Evolutionary conservation across 1,284 basidiomycete species (phyloP).

Genomic region (Lignosus rhinocerotis): DNA sequence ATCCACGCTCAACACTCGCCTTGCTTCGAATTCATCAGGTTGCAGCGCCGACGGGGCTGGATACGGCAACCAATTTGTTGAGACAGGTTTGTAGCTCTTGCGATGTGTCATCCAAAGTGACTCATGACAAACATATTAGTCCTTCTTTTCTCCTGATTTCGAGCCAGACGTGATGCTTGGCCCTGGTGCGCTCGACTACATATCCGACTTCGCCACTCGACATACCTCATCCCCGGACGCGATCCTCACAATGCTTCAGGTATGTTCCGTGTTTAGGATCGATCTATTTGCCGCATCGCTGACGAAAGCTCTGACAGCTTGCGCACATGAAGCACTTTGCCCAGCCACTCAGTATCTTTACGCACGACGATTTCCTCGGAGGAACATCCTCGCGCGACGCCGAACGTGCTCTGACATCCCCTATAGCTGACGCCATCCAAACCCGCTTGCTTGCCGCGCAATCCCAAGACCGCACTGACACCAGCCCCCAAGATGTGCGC

Average conservation of each 20-base stretch:
- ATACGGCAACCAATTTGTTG: slow-evolving; percentile 52
- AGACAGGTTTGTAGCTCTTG: slow-evolving; percentile 40
- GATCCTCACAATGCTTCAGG: slow-evolving; percentile 60
- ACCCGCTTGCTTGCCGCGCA: slow-evolving; percentile 30
- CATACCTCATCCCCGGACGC: slow-evolving; percentile 58
- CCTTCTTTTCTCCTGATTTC: slow-evolving; percentile 62
- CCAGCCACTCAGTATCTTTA: slow-evolving; percentile 54
- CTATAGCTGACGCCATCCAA: slow-evolving; percentile 45
- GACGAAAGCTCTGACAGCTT: slow-evolving; percentile 41
- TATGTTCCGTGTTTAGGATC: slow-evolving; percentile 26
- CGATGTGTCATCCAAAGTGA: background rate
- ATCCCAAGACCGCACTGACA: background rate
- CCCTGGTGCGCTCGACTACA: slow-evolving; percentile 50
- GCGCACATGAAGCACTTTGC: slow-evolving; percentile 68
- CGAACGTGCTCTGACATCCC: slow-evolving; percentile 26
- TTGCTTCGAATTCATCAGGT: slow-evolving; percentile 55
- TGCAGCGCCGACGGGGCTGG: slow-evolving; percentile 46
- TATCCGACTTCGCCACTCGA: slow-evolving; percentile 55
- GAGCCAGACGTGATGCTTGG: slow-evolving; percentile 64
- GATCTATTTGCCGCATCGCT: background rate
- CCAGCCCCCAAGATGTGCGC: background rate
- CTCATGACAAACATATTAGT: slow-evolving; percentile 38
- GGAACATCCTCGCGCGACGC: slow-evolving; percentile 15
- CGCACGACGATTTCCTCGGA: slow-evolving; percentile 33
- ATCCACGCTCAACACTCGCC: slow-evolving; percentile 57